phyloP scores from a whole-genome alignment of 305 asterid genomes.

The Nicotiana rustica region DNA sequence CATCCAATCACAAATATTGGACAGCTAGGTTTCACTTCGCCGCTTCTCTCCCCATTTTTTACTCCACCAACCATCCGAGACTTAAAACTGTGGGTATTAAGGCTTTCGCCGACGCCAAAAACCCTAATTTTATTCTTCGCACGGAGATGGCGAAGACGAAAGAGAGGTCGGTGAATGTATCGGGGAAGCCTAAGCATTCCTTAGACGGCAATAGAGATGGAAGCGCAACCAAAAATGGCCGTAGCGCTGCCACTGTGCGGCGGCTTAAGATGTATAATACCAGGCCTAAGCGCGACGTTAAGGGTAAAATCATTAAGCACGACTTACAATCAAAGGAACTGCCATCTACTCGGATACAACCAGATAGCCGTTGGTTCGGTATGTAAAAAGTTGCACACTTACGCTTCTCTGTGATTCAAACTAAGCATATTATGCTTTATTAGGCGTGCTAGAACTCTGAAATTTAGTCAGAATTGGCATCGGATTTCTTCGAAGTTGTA shows the following conservation, averaged over 20 bases:
- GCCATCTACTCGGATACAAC: slow-evolving; percentile 85
- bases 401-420: neutral
- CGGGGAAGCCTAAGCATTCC: slow-evolving; percentile 95
- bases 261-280: slow-evolving; percentile 91
- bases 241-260: slow-evolving; percentile 92
- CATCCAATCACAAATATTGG: neutral
- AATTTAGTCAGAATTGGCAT: neutral
- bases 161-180: slow-evolving; percentile 79
- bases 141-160: slow-evolving; percentile 69
- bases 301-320: slow-evolving; percentile 67
- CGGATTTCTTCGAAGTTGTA: neutral
- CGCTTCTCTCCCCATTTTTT: neutral
- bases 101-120: neutral
- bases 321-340: slow-evolving; percentile 86
- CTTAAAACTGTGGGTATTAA: neutral
- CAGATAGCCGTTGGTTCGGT: slow-evolving; percentile 95
- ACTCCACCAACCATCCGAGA: neutral
- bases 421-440: too few relatives aligned
- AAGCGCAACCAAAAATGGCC: slow-evolving; percentile 52
- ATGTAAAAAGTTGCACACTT: slow-evolving; percentile 37
- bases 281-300: slow-evolving; percentile 62
- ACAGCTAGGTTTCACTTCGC: neutral
- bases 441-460: neutral
- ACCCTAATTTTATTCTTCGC: neutral
- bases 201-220: slow-evolving; percentile 53